These are phyloP conservation scores for button mushroom (Agaricus bisporus) DNA, from an alignment of 768 basidiomycete genomes.

Conservation along the genomic window DNA sequence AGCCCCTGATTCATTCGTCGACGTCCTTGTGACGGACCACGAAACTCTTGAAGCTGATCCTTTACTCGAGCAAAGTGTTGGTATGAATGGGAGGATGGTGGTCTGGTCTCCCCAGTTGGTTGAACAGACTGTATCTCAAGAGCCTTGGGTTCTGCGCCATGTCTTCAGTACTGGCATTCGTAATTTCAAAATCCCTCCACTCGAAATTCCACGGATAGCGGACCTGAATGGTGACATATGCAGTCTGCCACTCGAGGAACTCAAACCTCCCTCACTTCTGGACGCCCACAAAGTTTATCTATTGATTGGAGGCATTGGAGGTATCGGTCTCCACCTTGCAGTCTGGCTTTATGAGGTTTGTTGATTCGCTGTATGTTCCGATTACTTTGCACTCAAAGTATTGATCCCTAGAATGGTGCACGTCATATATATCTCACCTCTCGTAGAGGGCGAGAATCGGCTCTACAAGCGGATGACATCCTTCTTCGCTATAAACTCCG, in stretches of 20 bases:
- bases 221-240: not conserved
- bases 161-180: not conserved
- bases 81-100: slow-evolving; percentile 8
- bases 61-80: slow-evolving; percentile 4
- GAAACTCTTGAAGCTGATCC: not conserved
- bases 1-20: not conserved
- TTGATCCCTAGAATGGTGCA: slow-evolving; percentile 28
- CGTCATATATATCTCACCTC: slow-evolving; percentile 30
- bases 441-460: slow-evolving; percentile 23
- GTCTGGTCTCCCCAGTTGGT: slow-evolving; percentile 6
- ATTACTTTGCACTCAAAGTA: not conserved
- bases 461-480: slow-evolving; percentile 18
- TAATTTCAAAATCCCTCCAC: not conserved
- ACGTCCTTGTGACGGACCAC: slow-evolving; percentile 1
- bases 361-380: not conserved
- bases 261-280: slow-evolving; percentile 14
- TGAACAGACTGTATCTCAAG: not conserved
- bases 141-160: slow-evolving; percentile 2
- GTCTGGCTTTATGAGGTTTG: slow-evolving; percentile 36
- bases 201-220: not conserved
- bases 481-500: slow-evolving; percentile 20
- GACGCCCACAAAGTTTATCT: slow-evolving; percentile 26
- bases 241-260: not conserved
- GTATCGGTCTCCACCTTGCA: slow-evolving; percentile 30
- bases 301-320: slow-evolving; percentile 34